These are phyloP conservation scores for Benincasa hispida DNA, from an alignment of 306 rosid species.

Conservation along the genomic window DNA sequence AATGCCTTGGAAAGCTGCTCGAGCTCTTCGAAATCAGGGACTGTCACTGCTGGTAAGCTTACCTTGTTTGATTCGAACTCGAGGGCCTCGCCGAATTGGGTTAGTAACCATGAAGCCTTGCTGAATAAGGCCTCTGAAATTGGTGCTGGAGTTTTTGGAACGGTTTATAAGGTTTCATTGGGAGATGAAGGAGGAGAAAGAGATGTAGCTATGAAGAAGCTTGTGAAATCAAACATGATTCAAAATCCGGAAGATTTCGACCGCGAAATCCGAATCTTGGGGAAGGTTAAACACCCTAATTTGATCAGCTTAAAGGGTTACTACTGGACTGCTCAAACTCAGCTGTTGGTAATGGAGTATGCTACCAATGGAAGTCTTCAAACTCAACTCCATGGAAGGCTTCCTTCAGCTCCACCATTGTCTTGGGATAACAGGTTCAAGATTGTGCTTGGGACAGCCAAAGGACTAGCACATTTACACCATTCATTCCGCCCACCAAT, in stretches of 20 bases:
- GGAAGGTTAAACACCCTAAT: slow-evolving; percentile 51
- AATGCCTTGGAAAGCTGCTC: slow-evolving; percentile 86
- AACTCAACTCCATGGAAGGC: slow-evolving; percentile 42
- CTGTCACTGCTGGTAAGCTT: slow-evolving; percentile 57
- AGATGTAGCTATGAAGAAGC: slow-evolving; percentile 61
- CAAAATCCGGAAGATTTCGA: slow-evolving; percentile 58
- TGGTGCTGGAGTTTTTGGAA: slow-evolving; percentile 84
- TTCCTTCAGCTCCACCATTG: slow-evolving; percentile 43
- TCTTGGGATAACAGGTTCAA: slow-evolving; percentile 49
- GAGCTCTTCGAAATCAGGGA: slow-evolving; percentile 58
- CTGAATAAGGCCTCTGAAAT: slow-evolving; percentile 72
- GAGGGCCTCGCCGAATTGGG: slow-evolving; percentile 18
- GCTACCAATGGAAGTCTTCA: slow-evolving; percentile 51
- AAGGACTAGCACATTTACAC: slow-evolving; percentile 53
- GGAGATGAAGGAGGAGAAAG: slow-evolving; percentile 51
- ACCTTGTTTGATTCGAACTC: slow-evolving; percentile 48
- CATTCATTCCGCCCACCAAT: slow-evolving; percentile 52
- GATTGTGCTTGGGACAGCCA: slow-evolving; percentile 56
- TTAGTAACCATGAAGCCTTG: slow-evolving; percentile 41
- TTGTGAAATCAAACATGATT: slow-evolving; percentile 43
- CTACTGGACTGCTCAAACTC: slow-evolving; percentile 55
- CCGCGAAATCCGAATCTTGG: slow-evolving; percentile 46
- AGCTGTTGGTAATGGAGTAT: slow-evolving; percentile 42
- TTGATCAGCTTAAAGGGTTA: slow-evolving; percentile 43
- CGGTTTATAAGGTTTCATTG: slow-evolving; percentile 59